Evolutionary conservation across 2,329 filamentous ascomycete species (phyloP), one percentile per base, ranked within the genome.

Genomic region (Claviceps quebecensis): DNA sequence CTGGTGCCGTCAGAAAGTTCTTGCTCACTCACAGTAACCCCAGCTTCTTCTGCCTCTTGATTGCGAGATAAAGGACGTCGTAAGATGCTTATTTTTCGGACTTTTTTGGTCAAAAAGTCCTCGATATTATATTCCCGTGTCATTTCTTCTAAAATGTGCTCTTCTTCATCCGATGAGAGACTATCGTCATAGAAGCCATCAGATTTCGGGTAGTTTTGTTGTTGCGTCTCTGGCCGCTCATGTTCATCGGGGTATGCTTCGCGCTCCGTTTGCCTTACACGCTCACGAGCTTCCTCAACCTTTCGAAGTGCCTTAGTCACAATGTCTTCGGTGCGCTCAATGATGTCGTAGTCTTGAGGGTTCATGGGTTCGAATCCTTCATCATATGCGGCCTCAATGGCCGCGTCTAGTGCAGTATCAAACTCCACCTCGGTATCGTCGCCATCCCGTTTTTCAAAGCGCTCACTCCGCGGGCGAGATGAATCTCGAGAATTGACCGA

Each of bases 371-470:
- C 89, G 56, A 88, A 86, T 0, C 87, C 87, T 56, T 96, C 89
- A 63, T 95, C 86, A 65, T 97, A 98, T 5, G 91, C 93, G 48
- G 91, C 91, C 66, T 97, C 93, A 8, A 97, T 90, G 14, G 93
- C 93, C 23, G 90, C 91, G 68, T 97, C 91, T 44, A 97, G 74
- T 4, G 93, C 93, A 8, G 88, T 89, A 67, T 96, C 90, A 57
- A 97, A 95, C 62, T 95, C 90, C 6, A 87, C 84, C 64, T 95
- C 87, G 0, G 87, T 93, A 34, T 77, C 81, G 36, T 77, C 81
- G 45, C 81, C 82, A 56, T 86, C 91, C 2, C 75, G 64, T 38
- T 74, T 74, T 47, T 84, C 80, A 50, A 87, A 78, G 56, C 86
- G 83, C 60, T 84, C 87, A 56, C 84, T 76, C 55, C 80, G 76